phyloP scores from a whole-genome alignment of 2,329 filamentous ascomycete species.

The Aspergillus versicolor region DNA sequence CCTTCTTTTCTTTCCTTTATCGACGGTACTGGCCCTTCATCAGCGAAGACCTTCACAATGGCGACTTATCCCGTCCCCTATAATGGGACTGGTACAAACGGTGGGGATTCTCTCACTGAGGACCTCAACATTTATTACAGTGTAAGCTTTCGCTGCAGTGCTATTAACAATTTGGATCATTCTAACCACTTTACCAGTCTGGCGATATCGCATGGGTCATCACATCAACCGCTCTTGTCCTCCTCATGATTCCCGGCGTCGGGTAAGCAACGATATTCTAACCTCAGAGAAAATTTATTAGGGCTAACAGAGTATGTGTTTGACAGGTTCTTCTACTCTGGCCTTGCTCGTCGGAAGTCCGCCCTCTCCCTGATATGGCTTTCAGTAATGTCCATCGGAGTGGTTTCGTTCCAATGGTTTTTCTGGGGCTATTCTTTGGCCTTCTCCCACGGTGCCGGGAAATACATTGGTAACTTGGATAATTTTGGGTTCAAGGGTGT shows the following conservation, averaged over 20 bases:
- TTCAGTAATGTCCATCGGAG: conserved; percentile 74
- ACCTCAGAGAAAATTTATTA: not conserved
- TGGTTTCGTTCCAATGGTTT: conserved; percentile 90
- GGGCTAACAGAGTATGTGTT: conserved; percentile 9
- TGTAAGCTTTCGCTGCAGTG: conserved; percentile 15
- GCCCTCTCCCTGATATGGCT: conserved; percentile 84
- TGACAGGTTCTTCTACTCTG: conserved; percentile 83
- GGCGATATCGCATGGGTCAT: conserved; percentile 84
- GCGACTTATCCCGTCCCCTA: conserved; percentile 51
- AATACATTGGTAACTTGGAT: conserved; percentile 73
- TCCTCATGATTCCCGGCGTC: conserved; percentile 91
- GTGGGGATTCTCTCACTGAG: conserved; percentile 64
- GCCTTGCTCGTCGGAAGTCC: conserved; percentile 83
- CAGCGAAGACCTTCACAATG: conserved; percentile 25
- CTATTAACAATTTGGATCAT: not conserved
- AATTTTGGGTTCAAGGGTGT: conserved; percentile 80
- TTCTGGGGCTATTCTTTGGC: conserved; percentile 88
- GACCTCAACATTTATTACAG: conserved; percentile 86
- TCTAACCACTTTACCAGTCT: conserved; percentile 48
- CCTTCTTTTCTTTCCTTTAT: conserved; percentile 11
- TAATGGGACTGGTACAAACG: conserved; percentile 53
- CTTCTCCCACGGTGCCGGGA: conserved; percentile 74
- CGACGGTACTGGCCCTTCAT: conserved; percentile 5
- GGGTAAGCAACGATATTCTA: conserved; percentile 49
- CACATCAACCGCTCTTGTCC: conserved; percentile 72